Conservation (phyloP, 345 rosid genomes). For the Syzygium grande region DNA sequence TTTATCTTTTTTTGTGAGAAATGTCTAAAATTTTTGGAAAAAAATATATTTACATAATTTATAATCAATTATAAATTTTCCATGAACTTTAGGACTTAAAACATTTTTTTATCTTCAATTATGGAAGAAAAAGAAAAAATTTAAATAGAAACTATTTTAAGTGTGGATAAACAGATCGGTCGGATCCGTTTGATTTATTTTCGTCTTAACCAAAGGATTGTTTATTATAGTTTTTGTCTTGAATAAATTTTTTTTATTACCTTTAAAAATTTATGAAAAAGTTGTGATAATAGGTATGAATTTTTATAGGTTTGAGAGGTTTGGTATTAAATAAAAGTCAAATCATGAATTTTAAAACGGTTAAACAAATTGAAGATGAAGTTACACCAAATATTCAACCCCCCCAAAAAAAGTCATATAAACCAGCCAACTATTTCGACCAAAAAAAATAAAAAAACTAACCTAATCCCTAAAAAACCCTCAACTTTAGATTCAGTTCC, state of each 20-base stretch:
- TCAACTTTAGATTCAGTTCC: neutral
- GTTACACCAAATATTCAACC: neutral
- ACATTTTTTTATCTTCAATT: neutral
- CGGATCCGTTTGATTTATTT: neutral
- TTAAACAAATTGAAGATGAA: neutral
- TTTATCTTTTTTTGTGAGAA: neutral
- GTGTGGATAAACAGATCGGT: neutral
- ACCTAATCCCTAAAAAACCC: neutral
- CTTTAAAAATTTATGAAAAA: neutral
- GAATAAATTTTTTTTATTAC: neutral
- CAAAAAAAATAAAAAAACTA: neutral
- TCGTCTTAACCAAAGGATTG: neutral
- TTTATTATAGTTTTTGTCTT: neutral
- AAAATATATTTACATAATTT: fast-evolving
- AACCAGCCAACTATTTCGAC: neutral
- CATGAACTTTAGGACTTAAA: neutral
- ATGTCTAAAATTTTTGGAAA: no score
- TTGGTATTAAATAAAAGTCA: neutral
- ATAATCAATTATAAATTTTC: no score
- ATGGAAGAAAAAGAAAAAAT: neutral
- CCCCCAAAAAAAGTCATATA: neutral
- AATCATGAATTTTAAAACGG: neutral
- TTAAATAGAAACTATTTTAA: neutral
- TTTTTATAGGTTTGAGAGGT: neutral
- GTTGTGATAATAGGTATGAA: neutral